Base-by-base conservation (phyloP, 305 asterid genomes). In the Rubia tinctorum region DNA sequence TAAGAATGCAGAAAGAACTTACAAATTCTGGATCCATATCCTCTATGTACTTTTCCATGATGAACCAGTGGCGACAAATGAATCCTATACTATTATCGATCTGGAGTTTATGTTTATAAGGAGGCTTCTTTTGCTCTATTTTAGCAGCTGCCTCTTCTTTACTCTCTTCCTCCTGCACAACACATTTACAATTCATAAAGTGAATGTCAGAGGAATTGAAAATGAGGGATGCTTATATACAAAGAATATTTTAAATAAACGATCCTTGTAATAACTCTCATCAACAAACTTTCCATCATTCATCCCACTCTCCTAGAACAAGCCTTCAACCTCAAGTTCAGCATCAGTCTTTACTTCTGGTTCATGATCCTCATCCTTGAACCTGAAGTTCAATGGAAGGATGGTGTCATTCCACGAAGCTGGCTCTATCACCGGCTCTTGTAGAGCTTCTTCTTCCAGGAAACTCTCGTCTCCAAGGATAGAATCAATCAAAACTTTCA, bases 331-430 rank as follows among this genome's bases (percentile, higher is more conserved):
- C 80, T 75, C 80, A 6, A 51, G 75, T 20, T 84, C 90, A 2
- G 22, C 4, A 39, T 81, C 87, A 15, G 91, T 79, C 71, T 80
- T 74, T 39, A 79, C 88, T 25, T 43, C 75, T 39, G 53, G 56
- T 71, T 80, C 30, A 25, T 75, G 82, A 45, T 65, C 73, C 71
- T 83, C 89, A 40, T 86, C 88, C 20, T 82, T 85, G 43, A 88
- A 86, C 59, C 80, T 56, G 69, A 88, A 86, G 73, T 81, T 88
- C 74, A 23, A 27, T 0, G 91, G 86, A 34, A 80, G 53, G 3
- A 0, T 45, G 53, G 53, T 2, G 53, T 0, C 53, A 9, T 45
- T 45, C 53, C 15, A 8, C 53, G 14, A 9, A 45, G 53, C 11
- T 45, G 53, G 15, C 13, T 45, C 53, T 45, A 3, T 15, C 53